phyloP scores from a whole-genome alignment of 1,284 basidiomycete genomes.

The Marasmius fiardii region DNA sequence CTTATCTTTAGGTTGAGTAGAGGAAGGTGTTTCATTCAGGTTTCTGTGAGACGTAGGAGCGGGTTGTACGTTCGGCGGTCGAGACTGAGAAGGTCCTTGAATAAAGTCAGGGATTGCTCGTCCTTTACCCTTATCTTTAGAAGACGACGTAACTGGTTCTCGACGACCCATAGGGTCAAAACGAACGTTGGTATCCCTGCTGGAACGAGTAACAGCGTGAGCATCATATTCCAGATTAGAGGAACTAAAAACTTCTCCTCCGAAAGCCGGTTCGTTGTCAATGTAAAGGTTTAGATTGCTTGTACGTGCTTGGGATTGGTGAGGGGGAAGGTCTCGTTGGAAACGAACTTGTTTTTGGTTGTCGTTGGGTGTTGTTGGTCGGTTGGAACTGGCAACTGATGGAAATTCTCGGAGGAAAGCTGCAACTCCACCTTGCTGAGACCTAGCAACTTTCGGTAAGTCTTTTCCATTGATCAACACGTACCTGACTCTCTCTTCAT shows the following conservation, averaged over 20 bases:
- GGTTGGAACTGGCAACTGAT: too few relatives aligned
- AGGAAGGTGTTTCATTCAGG: too few relatives aligned
- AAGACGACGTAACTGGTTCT: not conserved
- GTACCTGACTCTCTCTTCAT: not conserved
- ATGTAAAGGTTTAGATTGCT: not conserved
- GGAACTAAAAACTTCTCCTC: not conserved
- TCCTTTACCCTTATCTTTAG: not conserved
- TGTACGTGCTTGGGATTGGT: not conserved
- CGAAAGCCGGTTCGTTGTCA: not conserved
- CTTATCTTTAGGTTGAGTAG: too few relatives aligned
- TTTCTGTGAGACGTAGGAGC: too few relatives aligned
- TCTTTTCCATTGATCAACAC: not conserved
- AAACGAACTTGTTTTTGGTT: not conserved
- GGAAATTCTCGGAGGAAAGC: not conserved
- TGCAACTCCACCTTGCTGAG: not conserved
- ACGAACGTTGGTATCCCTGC: not conserved
- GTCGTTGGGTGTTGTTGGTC: not conserved
- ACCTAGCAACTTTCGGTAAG: not conserved
- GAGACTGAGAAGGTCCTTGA: too few relatives aligned
- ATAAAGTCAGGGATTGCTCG: not conserved
- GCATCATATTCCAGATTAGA: not conserved
- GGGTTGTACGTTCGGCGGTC: not conserved
- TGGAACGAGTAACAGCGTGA: not conserved
- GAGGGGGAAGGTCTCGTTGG: not conserved
- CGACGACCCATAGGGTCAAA: not conserved